Percentiles rank a stretch among this genome's conserved stretches.
Evolutionary conservation across 192 early-diverging fungal species (phyloP).

Genomic region (Backusella macrospora): DNA sequence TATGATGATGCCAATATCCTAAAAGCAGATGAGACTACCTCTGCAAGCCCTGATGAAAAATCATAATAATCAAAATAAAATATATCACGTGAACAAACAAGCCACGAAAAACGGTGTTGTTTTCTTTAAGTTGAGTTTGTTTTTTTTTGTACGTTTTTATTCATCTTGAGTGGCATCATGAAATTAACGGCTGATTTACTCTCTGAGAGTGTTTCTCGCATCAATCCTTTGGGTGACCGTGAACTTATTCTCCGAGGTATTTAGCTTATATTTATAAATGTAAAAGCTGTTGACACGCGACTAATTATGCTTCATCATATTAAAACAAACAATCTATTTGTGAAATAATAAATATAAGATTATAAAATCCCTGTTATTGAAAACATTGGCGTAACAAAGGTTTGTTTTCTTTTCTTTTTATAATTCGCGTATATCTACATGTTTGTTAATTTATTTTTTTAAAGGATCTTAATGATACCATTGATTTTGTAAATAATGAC

Average conservation of each 20-base stretch:
- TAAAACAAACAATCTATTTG: background rate
- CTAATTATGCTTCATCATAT: background rate
- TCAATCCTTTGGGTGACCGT: constrained; percentile 89
- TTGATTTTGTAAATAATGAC: constrained; percentile 95
- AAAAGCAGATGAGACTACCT: constrained; percentile 2
- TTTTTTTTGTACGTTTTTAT: constrained; percentile 11
- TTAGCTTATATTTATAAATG: constrained; percentile 6
- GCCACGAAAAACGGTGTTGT: background rate
- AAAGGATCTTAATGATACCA: constrained; percentile 87
- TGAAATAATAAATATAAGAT: constrained; percentile 46
- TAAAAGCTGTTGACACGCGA: constrained; percentile 11
- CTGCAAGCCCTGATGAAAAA: constrained; percentile 10
- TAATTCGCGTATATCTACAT: background rate
- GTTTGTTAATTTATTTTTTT: background rate
- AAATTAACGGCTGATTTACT: constrained; percentile 80
- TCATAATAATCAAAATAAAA: constrained; percentile 9
- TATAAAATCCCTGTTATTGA: constrained; percentile 90
- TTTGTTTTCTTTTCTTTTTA: constrained; percentile 30
- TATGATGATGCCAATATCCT: constrained; percentile 19
- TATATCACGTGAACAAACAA: constrained; percentile 8
- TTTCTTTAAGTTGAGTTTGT: constrained; percentile 7
- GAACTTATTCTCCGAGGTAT: constrained; percentile 90
- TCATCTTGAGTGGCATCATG: constrained; percentile 47
- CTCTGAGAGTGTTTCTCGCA: constrained; percentile 61
- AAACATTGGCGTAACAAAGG: constrained; percentile 93